Percentiles rank a stretch among this genome's conserved stretches.
Evolutionary conservation across 1,284 basidiomycete genomes (phyloP).

Genomic region (Porphyrellus sp.): DNA sequence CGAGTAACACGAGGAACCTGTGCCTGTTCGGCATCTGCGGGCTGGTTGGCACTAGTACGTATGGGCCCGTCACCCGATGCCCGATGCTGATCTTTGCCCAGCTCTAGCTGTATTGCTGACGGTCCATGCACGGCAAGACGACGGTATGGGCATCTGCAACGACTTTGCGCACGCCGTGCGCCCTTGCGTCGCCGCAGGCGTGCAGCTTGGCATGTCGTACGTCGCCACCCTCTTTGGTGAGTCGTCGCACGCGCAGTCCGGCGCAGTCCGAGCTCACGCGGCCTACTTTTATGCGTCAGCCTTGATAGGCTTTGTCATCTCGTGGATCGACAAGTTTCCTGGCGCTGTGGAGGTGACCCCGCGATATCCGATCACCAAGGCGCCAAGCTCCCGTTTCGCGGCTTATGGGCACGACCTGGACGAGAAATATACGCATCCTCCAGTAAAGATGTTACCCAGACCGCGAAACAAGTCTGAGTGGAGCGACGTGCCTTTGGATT

Average conservation of each 20-base stretch:
- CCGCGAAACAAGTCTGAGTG: conserved; percentile 17
- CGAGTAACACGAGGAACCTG: conserved; percentile 23
- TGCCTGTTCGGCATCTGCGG: conserved; percentile 21
- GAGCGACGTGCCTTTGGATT: conserved; percentile 26
- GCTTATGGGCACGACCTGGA: conserved; percentile 27
- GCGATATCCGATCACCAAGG: conserved; percentile 32
- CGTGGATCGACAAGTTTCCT: conserved; percentile 31
- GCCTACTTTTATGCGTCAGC: conserved; percentile 18
- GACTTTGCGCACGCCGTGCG: conserved; percentile 18
- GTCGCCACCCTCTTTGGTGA: conserved; percentile 17
- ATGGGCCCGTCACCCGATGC: background rate
- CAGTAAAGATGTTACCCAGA: conserved; percentile 10
- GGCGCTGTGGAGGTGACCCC: conserved; percentile 25
- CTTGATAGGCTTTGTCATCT: conserved; percentile 22
- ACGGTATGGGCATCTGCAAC: conserved; percentile 14
- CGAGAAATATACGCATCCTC: conserved; percentile 17
- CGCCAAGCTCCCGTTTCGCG: conserved; percentile 29
- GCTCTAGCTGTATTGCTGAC: conserved; percentile 21
- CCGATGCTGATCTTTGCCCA: conserved; percentile 8
- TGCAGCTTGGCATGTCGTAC: conserved; percentile 26
- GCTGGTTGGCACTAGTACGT: conserved; percentile 22
- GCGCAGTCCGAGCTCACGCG: background rate
- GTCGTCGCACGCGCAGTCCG: conserved; percentile 1
- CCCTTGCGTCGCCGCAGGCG: conserved; percentile 17
- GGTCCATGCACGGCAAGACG: conserved; percentile 14